Evolutionary conservation across 768 basidiomycete genomes (phyloP).

Genomic region (Chlorophyllum brunneum): DNA sequence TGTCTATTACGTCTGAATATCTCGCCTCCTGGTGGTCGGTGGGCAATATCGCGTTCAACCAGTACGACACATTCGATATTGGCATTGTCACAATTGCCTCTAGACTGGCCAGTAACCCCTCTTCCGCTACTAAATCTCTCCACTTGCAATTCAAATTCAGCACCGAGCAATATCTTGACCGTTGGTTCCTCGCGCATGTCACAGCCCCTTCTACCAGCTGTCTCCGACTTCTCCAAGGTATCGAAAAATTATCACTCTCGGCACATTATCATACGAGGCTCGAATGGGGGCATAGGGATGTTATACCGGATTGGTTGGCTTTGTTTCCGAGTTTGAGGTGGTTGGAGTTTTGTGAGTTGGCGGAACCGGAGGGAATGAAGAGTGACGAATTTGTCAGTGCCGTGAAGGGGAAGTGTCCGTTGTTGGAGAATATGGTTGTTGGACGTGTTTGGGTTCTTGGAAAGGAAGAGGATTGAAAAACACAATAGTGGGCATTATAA

Average conservation of each 20-base stretch:
- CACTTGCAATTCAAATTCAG: constrained; percentile 6
- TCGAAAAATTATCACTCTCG: neutral
- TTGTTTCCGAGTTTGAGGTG: neutral
- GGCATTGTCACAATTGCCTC: neutral
- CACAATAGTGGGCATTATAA: too few relatives aligned
- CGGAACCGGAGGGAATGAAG: neutral
- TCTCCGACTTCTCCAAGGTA: neutral
- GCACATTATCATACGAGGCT: neutral
- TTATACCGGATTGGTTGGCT: neutral
- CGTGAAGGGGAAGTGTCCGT: neutral
- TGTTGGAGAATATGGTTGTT: neutral
- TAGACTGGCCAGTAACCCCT: neutral
- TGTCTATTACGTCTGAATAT: constrained; percentile 1
- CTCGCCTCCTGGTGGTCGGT: neutral
- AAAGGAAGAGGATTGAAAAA: neutral
- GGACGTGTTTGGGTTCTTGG: neutral
- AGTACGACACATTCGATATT: neutral
- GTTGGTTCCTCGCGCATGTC: neutral
- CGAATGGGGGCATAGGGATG: neutral
- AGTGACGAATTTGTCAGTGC: neutral
- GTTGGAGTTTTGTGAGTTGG: constrained; percentile 2
- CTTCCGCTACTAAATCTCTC: neutral
- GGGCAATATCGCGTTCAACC: neutral
- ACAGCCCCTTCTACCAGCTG: neutral
- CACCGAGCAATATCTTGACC: neutral